phyloP scores from a whole-genome alignment of 192 early-diverging fungal genomes.

The Entomortierella parvispora region DNA sequence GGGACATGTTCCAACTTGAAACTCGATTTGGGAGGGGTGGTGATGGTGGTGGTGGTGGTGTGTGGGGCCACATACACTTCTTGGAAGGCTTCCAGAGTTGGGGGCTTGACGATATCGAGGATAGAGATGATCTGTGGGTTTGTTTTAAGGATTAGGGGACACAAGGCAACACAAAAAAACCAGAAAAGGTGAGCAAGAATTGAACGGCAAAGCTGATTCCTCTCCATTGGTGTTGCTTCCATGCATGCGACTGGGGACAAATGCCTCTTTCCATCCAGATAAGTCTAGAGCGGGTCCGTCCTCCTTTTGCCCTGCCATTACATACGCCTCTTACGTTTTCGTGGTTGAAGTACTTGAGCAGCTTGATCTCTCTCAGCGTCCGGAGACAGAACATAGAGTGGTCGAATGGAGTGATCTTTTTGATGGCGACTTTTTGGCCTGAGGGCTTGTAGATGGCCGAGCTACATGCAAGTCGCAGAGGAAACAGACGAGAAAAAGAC shows the following conservation, averaged over 20 bases:
- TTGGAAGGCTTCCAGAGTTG: constrained; percentile 81
- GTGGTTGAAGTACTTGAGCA: constrained; percentile 86
- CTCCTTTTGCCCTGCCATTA: background rate
- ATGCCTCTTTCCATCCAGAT: background rate
- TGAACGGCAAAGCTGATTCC: background rate
- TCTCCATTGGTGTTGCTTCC: too few relatives aligned
- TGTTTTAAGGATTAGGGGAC: too few relatives aligned
- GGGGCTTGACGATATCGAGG: constrained; percentile 91
- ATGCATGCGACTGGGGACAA: background rate
- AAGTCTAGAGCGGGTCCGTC: background rate
- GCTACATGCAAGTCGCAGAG: constrained; percentile 53
- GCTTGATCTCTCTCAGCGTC: constrained; percentile 86
- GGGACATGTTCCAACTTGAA: too few relatives aligned
- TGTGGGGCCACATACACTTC: constrained; percentile 92
- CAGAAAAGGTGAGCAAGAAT: background rate
- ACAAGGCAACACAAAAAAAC: background rate
- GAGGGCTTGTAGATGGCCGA: constrained; percentile 86
- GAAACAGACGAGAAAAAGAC: background rate
- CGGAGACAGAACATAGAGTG: constrained; percentile 86
- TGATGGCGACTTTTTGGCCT: constrained; percentile 89
- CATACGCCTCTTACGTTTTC: constrained; percentile 69
- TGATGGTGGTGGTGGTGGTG: too few relatives aligned
- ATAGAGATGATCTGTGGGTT: constrained; percentile 96
- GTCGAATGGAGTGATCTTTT: constrained; percentile 89
- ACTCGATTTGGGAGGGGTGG: too few relatives aligned